phyloP scores from a whole-genome alignment of 805 yeast genomes.

The Huiozyma naganishii region DNA sequence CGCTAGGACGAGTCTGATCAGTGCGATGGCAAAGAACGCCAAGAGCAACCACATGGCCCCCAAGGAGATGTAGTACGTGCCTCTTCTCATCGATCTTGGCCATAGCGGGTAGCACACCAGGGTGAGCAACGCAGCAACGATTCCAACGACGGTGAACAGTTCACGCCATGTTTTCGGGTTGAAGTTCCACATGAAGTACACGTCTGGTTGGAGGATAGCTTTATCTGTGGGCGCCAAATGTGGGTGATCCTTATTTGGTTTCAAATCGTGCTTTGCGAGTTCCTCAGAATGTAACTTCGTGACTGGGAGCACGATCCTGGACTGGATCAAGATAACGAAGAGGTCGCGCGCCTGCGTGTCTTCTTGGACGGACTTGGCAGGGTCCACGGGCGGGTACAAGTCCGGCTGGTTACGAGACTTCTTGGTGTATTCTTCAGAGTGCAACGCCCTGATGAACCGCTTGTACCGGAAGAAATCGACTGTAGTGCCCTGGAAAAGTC shows the following conservation, averaged over 20 bases:
- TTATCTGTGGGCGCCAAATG: conserved; percentile 42
- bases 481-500: conserved; percentile 58
- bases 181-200: conserved; percentile 78
- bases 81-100: conserved; percentile 82
- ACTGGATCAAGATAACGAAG: conserved; percentile 58
- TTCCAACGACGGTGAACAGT: conserved; percentile 28
- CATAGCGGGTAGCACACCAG: conserved; percentile 83
- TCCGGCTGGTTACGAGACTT: conserved; percentile 39
- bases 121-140: conserved; percentile 53
- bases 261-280: conserved; percentile 49
- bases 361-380: conserved; percentile 2
- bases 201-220: conserved; percentile 52
- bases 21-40: conserved; percentile 64
- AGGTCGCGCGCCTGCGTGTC: conserved; percentile 40
- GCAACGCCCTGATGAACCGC: conserved; percentile 68
- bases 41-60: conserved; percentile 63
- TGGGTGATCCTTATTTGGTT: conserved; percentile 56
- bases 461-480: conserved; percentile 81
- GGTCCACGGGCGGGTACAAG: conserved; percentile 36
- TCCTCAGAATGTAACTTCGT: conserved; percentile 60
- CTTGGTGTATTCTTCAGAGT: conserved; percentile 56
- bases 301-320: conserved; percentile 67
- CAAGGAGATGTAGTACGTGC: conserved; percentile 85
- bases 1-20: conserved; percentile 62
- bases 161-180: conserved; percentile 49